These are phyloP conservation scores for Oryza glumipatula DNA, from an alignment of 176 grass and related monocot species.

Conservation along the genomic window DNA sequence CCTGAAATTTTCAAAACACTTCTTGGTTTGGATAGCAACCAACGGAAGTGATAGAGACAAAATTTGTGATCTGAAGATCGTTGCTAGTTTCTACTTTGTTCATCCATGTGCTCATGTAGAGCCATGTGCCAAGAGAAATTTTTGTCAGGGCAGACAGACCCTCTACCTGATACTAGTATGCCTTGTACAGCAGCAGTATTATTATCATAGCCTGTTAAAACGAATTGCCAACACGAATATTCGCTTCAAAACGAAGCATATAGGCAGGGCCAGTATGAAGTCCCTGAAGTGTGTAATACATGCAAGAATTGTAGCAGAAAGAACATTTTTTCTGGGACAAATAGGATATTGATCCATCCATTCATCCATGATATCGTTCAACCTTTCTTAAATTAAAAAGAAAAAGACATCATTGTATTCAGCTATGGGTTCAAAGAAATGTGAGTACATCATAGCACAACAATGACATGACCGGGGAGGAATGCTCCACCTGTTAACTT, in stretches of 20 bases:
- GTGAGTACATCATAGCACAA: slow-evolving; percentile 22
- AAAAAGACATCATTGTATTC: slow-evolving; percentile 27
- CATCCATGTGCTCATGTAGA: background rate
- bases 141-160: background rate
- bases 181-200: background rate
- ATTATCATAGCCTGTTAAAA: background rate
- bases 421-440: slow-evolving; percentile 11
- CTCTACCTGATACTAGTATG: background rate
- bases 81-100: background rate
- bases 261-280: background rate
- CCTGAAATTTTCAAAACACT: too few species aligned
- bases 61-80: too few species aligned
- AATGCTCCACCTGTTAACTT: background rate
- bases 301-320: background rate
- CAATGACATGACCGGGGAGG: background rate
- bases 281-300: background rate
- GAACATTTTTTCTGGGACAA: background rate
- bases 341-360: slow-evolving; percentile 12
- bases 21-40: too few species aligned
- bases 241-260: background rate
- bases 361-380: background rate
- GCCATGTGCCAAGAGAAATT: background rate
- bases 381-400: slow-evolving; percentile 15
- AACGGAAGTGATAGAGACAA: too few species aligned
- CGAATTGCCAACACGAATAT: background rate